Percentiles rank a stretch among this genome's conserved stretches.
Evolutionary conservation across 1,284 basidiomycete genomes (phyloP).

Genomic region (Singerocomus rubriflavus): DNA sequence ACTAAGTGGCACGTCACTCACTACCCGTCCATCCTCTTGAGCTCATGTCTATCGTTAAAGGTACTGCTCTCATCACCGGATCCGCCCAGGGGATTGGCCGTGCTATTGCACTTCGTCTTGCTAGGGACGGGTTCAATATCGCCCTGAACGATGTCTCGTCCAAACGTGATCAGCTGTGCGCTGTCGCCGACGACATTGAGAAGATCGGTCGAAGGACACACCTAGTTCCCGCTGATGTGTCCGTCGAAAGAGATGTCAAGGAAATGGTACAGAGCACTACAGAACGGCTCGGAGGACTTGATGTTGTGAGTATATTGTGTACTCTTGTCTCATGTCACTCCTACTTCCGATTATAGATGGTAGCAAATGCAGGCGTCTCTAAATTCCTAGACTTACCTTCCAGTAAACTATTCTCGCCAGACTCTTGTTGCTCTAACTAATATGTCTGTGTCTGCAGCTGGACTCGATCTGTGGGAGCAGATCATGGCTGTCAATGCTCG

Average conservation of each 20-base stretch:
- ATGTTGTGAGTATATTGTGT: slow-evolving; percentile 5
- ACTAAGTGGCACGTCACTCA: neutral
- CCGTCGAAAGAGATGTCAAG: slow-evolving; percentile 7
- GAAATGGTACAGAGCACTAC: slow-evolving; percentile 1
- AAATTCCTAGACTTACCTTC: neutral
- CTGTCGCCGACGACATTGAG: slow-evolving; percentile 3
- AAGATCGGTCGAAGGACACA: slow-evolving; percentile 5
- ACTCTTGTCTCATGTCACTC: too few relatives aligned
- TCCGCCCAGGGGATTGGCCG: slow-evolving; percentile 8
- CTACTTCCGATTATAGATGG: slow-evolving; percentile 3
- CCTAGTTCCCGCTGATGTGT: slow-evolving; percentile 8
- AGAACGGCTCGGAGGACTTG: slow-evolving; percentile 9
- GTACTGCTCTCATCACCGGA: slow-evolving; percentile 9
- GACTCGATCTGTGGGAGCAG: slow-evolving; percentile 22
- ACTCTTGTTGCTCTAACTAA: neutral
- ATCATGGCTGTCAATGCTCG: slow-evolving; percentile 26
- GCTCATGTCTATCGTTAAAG: neutral
- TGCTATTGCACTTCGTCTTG: slow-evolving; percentile 9
- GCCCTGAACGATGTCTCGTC: slow-evolving; percentile 7
- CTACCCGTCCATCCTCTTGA: neutral
- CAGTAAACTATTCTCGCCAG: neutral
- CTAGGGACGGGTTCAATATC: slow-evolving; percentile 10
- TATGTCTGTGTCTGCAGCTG: slow-evolving; percentile 2
- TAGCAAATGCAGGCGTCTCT: slow-evolving; percentile 13
- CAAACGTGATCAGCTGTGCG: slow-evolving; percentile 2